Base-by-base conservation (phyloP, 1,139 yeast genomes). In the Candida glucosophila region DNA sequence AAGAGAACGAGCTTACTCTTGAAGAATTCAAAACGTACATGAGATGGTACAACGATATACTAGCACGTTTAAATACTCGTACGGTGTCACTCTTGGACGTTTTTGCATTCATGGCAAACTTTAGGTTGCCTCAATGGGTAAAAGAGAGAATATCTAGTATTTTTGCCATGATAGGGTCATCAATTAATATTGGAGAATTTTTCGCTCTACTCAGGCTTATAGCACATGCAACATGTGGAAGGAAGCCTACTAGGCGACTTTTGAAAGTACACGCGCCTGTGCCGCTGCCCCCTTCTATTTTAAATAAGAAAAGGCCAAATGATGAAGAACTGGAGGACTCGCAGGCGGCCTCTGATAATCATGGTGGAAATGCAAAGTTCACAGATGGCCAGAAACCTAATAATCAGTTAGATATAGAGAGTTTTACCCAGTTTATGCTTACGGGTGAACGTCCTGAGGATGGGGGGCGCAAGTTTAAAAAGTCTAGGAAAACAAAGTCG, bases 1-100 rank as follows among this genome's bases (percentile, higher is more conserved):
- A 77, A 1, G 67, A 74, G 1, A 71, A 67, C 27, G 81, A 78
- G 27, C 55, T 80, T 22, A 65, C 83, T 0, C 56, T 60, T 10
- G 74, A 73, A 33, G 92, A 80, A 41, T 67, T 75, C 3, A 73
- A 74, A 40, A 78, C 90, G 0, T 80, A 80, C 47, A 60, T 78
- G 47, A 55, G 90, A 39, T 80, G 92, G 92, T 80, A 79, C 44
- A 73, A 76, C 40, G 78, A 76, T 41, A 74, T 80, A 10, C 61
- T 75, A 23, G 66, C 77, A 9, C 62, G 82, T 25, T 61, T 68
- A 9, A 69, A 68, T 35, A 57, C 69, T 20, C 61, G 77, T 35
- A 55, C 80, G 17, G 70, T 79, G 12, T 55, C 71, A 8, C 52
- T 80, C 40, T 55, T 52, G 2, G 90, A 80, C 40, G 80, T 80